Percentiles rank a stretch among this genome's conserved stretches.
Conservation (phyloP, 176 grass and related monocot species). For the Aegilops tauschii region DNA sequence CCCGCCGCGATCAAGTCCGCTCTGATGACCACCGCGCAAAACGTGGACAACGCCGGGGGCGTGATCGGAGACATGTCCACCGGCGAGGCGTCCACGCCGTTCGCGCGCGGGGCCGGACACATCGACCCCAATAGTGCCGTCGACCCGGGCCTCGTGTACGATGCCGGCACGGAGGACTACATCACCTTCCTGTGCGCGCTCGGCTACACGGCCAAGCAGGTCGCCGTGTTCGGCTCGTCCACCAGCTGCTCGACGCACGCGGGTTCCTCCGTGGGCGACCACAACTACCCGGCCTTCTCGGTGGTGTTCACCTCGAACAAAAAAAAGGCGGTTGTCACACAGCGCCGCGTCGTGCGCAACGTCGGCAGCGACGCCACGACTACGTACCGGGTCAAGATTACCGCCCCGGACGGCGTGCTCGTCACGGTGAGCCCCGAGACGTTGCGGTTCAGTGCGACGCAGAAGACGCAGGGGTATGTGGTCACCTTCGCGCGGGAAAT, state of each 20-base stretch:
- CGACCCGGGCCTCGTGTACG: slow-evolving; percentile 53
- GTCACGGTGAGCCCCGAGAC: slow-evolving; percentile 41
- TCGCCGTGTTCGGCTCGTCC: slow-evolving; percentile 22
- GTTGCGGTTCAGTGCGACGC: slow-evolving; percentile 31
- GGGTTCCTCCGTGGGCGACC: slow-evolving; percentile 31
- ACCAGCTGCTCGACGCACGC: slow-evolving; percentile 2
- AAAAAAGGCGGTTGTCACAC: neutral
- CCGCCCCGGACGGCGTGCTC: slow-evolving; percentile 35
- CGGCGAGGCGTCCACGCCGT: slow-evolving; percentile 31
- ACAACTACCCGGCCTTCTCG: slow-evolving; percentile 54
- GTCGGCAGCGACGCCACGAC: slow-evolving; percentile 22
- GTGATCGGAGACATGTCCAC: slow-evolving; percentile 42
- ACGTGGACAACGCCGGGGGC: slow-evolving; percentile 37
- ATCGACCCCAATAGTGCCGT: slow-evolving; percentile 50
- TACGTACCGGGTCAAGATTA: slow-evolving; percentile 29
- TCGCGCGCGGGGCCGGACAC: slow-evolving; percentile 57
- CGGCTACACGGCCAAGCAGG: slow-evolving; percentile 19
- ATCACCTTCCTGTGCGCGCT: slow-evolving; percentile 54
- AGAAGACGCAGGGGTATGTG: neutral
- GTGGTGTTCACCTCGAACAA: slow-evolving; percentile 17
- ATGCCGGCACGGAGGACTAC: slow-evolving; percentile 46
- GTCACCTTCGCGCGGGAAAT: slow-evolving; percentile 8
- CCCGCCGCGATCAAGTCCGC: slow-evolving; percentile 46
- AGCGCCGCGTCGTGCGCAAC: slow-evolving; percentile 50
- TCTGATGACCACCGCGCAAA: slow-evolving; percentile 51